Evolutionary conservation across 768 basidiomycete genomes (phyloP).

Genomic region (Amanita rubescens): DNA sequence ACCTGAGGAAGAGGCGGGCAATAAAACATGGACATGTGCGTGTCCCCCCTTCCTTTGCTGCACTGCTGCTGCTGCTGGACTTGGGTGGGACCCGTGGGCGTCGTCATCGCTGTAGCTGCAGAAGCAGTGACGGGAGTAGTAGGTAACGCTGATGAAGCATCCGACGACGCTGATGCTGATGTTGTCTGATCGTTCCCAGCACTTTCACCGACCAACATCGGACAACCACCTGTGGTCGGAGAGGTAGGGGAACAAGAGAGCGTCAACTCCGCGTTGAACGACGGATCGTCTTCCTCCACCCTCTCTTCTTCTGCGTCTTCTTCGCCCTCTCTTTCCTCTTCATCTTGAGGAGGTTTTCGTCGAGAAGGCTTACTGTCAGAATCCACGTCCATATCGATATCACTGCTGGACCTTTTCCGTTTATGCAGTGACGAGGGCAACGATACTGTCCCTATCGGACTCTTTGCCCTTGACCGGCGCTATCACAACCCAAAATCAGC

Average conservation of each 20-base stretch:
- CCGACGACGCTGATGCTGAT: no score
- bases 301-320: neutral
- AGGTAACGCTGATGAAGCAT: no score
- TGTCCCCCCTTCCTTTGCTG: neutral
- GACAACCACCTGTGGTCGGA: neutral
- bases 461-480: neutral
- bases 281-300: conserved; percentile 20
- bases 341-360: no score
- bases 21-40: conserved; percentile 20
- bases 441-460: neutral
- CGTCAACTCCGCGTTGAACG: conserved; percentile 30
- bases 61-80: no score
- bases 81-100: neutral
- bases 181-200: neutral
- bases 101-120: neutral
- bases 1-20: conserved; percentile 15
- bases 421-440: neutral
- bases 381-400: neutral
- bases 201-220: no score
- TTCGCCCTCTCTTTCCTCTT: neutral
- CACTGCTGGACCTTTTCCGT: neutral
- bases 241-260: conserved; percentile 17
- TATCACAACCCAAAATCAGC: neutral
- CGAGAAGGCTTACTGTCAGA: neutral
- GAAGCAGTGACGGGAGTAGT: no score